These are phyloP conservation scores for Clavulina sp. DNA, from an alignment of 768 basidiomycete genomes.

Conservation along the genomic window DNA sequence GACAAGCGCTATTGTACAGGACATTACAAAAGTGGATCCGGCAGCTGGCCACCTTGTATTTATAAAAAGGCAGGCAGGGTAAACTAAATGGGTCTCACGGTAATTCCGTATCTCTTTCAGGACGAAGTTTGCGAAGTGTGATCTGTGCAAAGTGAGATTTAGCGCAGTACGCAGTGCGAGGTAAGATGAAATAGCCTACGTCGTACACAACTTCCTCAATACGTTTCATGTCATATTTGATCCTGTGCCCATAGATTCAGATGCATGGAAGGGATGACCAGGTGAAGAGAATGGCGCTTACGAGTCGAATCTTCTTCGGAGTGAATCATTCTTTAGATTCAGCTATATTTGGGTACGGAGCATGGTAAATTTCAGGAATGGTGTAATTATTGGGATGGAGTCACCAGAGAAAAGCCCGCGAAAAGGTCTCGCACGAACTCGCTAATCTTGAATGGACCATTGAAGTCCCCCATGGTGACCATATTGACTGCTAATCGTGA, in stretches of 20 bases:
- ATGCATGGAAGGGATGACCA: background rate
- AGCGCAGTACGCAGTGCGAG: too few relatives aligned
- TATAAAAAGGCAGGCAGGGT: too few relatives aligned
- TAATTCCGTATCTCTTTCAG: too few relatives aligned
- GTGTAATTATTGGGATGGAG: background rate
- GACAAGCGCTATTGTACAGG: too few relatives aligned
- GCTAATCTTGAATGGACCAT: constrained; percentile 11
- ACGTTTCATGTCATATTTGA: constrained; percentile 13
- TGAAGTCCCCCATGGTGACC: constrained; percentile 11
- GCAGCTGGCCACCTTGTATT: too few relatives aligned
- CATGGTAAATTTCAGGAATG: background rate
- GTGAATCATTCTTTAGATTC: constrained; percentile 12
- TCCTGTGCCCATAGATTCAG: background rate
- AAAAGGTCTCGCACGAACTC: constrained; percentile 11
- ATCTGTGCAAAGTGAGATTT: too few relatives aligned
- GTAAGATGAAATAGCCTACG: too few relatives aligned
- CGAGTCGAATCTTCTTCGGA: constrained; percentile 12
- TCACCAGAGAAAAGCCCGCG: constrained; percentile 12
- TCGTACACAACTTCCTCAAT: constrained; percentile 11
- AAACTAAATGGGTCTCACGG: too few relatives aligned
- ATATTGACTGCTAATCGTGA: constrained; percentile 12
- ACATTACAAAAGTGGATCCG: too few relatives aligned
- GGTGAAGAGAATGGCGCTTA: background rate
- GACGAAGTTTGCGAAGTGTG: too few relatives aligned
- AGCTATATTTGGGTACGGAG: constrained; percentile 3